Evolutionary conservation across 2,329 filamentous ascomycete genomes (phyloP), one percentile per base, ranked within the genome.

Genomic region (Leptographium galeiforme): DNA sequence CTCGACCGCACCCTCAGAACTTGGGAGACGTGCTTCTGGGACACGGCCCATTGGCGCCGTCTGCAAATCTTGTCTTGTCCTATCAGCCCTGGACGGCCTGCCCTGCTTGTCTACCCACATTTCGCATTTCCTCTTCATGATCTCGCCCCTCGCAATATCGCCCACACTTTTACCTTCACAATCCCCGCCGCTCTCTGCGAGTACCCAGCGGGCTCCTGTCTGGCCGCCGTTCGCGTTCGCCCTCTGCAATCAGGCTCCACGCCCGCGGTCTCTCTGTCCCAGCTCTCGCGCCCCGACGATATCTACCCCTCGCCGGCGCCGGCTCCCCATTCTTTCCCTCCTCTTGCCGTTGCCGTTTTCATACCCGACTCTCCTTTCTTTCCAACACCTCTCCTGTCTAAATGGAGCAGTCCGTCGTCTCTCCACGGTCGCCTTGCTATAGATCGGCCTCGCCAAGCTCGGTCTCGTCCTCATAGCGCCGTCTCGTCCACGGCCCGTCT

Each of bases 391-490:
- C 18, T 16, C 38, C 32, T 49, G 51, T 33, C 54, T 53, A 48
- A 41, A 55, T 53, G 54, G 54, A 53, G 51, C 44, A 19, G 33
- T 14, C 16, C 19, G 30, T 50, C 33, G 38, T 18, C 50, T 43
- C 38, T 13, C 30, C 41, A 36, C 25, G 33, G 41, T 32, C 47
- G 25, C 18, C 51, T 19, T 19, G 19, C 38, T 38, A 25, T 30
- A 53, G 44, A 51, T 39, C 33, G 18, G 18, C 38, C 19, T 39
- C 25, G 39, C 30, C 39, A 16, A 43, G 33, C 45, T 2, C n/a
- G 25, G 16, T 18, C 8, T 43, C 39, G 8, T 19, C 39, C 13
- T 44, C 25, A 10, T 32, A 36, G 45, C 32, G 51, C 39, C 54
- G 44, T 51, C 41, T 41, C 30, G 16, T 34, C 32, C 4, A 14